Conservation (phyloP, 1,284 basidiomycete species). For the Melampsora americana region DNA sequence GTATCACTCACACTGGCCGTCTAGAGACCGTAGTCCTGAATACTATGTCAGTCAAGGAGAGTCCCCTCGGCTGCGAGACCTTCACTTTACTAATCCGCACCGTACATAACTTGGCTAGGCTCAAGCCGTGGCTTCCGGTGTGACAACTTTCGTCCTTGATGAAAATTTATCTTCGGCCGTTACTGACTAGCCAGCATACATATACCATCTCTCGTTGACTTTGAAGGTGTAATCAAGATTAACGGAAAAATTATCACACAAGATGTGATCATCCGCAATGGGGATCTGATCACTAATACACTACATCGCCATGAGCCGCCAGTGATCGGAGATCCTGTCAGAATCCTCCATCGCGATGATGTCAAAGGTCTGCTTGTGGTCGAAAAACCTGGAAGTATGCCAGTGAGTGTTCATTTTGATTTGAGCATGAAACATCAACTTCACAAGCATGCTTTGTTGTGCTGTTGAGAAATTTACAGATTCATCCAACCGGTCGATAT, state of each 20-base stretch:
- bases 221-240: conserved; percentile 76
- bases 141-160: background rate
- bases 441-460: conserved; percentile 58
- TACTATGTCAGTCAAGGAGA: conserved; percentile 36
- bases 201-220: background rate
- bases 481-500: conserved; percentile 84
- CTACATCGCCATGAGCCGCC: conserved; percentile 96
- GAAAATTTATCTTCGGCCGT: background rate
- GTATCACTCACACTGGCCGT: background rate
- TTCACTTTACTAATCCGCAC: too few relatives aligned
- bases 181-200: background rate
- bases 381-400: conserved; percentile 86
- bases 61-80: background rate
- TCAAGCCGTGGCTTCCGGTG: conserved; percentile 44
- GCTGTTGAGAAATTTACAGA: conserved; percentile 54
- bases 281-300: conserved; percentile 87
- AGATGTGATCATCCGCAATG: conserved; percentile 75
- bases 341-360: conserved; percentile 72
- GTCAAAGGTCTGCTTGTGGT: conserved; percentile 83
- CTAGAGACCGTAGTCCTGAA: conserved; percentile 43
- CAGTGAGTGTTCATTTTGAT: conserved; percentile 59
- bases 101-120: conserved; percentile 8
- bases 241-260: conserved; percentile 79
- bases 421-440: conserved; percentile 12
- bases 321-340: conserved; percentile 78